phyloP scores from a whole-genome alignment of 176 grass and related monocot genomes.

The Oryza brachyantha region DNA sequence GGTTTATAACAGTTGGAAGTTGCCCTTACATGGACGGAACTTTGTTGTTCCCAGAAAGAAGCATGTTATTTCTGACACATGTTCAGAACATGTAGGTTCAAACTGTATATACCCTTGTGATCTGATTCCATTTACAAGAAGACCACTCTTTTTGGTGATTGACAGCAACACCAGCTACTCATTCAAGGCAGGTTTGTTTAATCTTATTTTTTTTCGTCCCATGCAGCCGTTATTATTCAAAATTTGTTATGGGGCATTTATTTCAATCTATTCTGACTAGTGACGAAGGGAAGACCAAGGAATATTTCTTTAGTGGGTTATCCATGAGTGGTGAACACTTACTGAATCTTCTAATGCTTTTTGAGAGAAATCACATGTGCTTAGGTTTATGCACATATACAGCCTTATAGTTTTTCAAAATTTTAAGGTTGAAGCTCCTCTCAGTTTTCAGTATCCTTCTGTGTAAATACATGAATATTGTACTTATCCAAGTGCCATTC shows the following conservation, averaged over 20 bases:
- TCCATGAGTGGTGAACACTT: conserved; percentile 3
- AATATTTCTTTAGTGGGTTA: conserved; percentile 3
- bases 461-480: background rate
- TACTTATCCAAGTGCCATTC: background rate
- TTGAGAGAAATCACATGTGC: background rate
- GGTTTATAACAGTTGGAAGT: conserved; percentile 18
- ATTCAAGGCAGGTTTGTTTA: conserved; percentile 99
- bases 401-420: background rate
- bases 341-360: background rate
- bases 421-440: conserved; percentile 16
- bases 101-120: conserved; percentile 86
- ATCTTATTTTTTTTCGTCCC: conserved; percentile 34
- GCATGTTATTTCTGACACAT: conserved; percentile 35
- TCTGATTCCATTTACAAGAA: conserved; percentile 97
- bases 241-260: background rate
- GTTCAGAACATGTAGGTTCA: conserved; percentile 56
- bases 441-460: background rate
- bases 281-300: background rate
- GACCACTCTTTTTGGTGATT: conserved; percentile 87
- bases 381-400: background rate
- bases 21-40: background rate
- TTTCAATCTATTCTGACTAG: background rate
- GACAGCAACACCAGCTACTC: conserved; percentile 69
- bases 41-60: conserved; percentile 25
- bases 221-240: background rate